Evolutionary conservation across 805 yeast genomes (phyloP).

Genomic region (Metschnikowia baotianmanensis): DNA sequence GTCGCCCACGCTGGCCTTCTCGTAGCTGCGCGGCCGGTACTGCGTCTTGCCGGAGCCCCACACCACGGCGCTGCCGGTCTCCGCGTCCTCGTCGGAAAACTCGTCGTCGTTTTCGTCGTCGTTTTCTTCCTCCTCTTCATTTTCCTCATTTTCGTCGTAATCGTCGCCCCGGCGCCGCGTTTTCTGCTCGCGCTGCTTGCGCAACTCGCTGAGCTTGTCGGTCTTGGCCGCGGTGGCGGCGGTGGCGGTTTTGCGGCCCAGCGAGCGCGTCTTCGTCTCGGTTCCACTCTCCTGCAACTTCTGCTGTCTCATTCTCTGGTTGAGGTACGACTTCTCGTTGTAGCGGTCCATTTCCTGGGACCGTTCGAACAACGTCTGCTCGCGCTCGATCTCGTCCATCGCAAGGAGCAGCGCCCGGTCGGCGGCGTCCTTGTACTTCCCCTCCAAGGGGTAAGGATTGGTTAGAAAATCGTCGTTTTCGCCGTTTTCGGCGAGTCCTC

Average conservation of each 20-base stretch:
- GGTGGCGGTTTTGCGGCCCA: constrained; percentile 27
- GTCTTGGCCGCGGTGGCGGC: constrained; percentile 34
- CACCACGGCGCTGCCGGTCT: constrained; percentile 30
- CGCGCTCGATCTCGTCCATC: constrained; percentile 92
- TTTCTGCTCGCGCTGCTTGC: constrained; percentile 70
- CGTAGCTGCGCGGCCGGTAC: constrained; percentile 27
- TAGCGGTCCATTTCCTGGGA: constrained; percentile 87
- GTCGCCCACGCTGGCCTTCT: constrained; percentile 55
- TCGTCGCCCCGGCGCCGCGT: constrained; percentile 34
- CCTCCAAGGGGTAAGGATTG: constrained; percentile 92
- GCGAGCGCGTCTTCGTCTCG: constrained; percentile 35
- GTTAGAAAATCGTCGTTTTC: constrained; percentile 24
- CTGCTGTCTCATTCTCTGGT: constrained; percentile 71
- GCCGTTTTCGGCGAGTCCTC: constrained; percentile 21
- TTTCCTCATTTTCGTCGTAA: constrained; percentile 23
- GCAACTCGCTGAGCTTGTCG: constrained; percentile 67
- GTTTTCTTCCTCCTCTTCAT: constrained; percentile 26
- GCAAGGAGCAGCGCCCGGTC: constrained; percentile 66
- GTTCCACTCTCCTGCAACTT: constrained; percentile 27
- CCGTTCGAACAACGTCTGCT: constrained; percentile 86
- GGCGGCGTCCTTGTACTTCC: constrained; percentile 78
- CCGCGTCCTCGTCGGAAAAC: constrained; percentile 36
- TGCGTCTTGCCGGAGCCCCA: constrained; percentile 33
- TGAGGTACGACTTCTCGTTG: constrained; percentile 79
- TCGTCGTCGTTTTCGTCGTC: constrained; percentile 41